phyloP scores from a whole-genome alignment of 2,329 filamentous ascomycete genomes.

The Venturiaceae sp. region DNA sequence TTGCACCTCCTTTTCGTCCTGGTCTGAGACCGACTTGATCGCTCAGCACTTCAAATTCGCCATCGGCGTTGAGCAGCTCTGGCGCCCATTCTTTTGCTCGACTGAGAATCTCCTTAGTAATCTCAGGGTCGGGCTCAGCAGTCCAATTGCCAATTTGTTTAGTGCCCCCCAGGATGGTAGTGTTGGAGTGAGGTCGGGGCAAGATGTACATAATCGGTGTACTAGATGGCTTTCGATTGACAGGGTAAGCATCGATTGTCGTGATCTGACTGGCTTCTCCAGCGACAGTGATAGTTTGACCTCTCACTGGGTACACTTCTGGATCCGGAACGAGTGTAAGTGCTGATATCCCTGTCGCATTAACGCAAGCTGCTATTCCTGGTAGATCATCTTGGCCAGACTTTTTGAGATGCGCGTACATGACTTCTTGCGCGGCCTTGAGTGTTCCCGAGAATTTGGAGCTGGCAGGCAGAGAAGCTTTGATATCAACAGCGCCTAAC shows the following conservation, averaged over 20 bases:
- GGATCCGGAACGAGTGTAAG: conserved; percentile 23
- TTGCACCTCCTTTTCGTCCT: conserved; percentile 29
- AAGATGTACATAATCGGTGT: conserved; percentile 28
- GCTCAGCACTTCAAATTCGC: conserved; percentile 32
- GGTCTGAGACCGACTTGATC: conserved; percentile 34
- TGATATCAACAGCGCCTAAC: conserved; percentile 18
- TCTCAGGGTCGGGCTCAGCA: conserved; percentile 18
- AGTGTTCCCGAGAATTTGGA: conserved; percentile 19
- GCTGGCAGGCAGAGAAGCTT: conserved; percentile 17
- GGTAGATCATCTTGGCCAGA: no score
- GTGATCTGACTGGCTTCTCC: conserved; percentile 25
- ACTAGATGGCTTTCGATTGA: conserved; percentile 14
- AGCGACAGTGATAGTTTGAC: conserved; percentile 36
- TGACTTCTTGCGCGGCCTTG: background rate
- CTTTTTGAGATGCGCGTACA: background rate
- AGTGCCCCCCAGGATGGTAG: conserved; percentile 35
- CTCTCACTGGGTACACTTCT: conserved; percentile 31
- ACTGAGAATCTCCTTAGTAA: conserved; percentile 26
- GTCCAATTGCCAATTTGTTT: conserved; percentile 29
- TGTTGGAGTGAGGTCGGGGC: conserved; percentile 28
- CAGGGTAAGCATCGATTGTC: conserved; percentile 13
- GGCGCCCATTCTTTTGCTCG: conserved; percentile 23
- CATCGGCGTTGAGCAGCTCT: conserved; percentile 22
- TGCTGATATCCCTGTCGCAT: conserved; percentile 33
- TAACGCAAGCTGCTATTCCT: conserved; percentile 23